These are phyloP conservation scores for Gaeumannomyces sp. DNA, from an alignment of 2,329 filamentous ascomycete genomes.

Conservation along the genomic window DNA sequence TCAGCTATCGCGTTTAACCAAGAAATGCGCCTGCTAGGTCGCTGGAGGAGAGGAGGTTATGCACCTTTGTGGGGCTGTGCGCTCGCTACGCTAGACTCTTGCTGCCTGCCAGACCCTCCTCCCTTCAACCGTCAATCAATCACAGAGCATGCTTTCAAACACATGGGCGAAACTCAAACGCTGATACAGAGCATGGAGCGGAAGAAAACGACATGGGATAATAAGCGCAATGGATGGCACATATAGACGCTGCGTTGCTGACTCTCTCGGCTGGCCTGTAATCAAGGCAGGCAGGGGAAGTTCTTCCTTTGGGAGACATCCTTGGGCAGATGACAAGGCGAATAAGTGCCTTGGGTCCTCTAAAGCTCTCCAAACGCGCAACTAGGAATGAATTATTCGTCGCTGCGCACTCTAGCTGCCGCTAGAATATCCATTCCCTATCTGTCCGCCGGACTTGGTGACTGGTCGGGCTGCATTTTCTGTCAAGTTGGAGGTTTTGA, in stretches of 20 bases:
- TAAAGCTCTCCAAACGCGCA: background rate
- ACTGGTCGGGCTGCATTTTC: too few species aligned
- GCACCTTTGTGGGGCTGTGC: background rate
- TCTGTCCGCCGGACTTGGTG: background rate
- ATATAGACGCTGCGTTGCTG: too few species aligned
- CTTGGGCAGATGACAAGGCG: background rate
- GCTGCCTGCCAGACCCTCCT: background rate
- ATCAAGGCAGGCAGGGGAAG: background rate
- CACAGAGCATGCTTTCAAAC: background rate
- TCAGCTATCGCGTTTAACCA: background rate
- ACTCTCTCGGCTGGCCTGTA: background rate
- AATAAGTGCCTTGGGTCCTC: too few species aligned
- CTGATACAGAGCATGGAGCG: background rate
- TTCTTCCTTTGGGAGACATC: too few species aligned
- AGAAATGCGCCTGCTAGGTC: background rate
- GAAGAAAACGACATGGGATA: background rate
- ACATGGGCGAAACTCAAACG: background rate
- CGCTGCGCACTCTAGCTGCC: background rate
- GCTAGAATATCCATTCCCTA: background rate
- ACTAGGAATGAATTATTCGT: background rate
- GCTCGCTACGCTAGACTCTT: too few species aligned
- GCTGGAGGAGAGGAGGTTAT: background rate
- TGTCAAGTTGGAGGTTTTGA: conserved; percentile 2
- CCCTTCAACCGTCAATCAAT: background rate
- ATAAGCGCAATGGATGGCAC: background rate